Evolutionary conservation across 306 rosid genomes (phyloP), one percentile per base, ranked within the genome.

Genomic region (Citrullus mucosospermus): DNA sequence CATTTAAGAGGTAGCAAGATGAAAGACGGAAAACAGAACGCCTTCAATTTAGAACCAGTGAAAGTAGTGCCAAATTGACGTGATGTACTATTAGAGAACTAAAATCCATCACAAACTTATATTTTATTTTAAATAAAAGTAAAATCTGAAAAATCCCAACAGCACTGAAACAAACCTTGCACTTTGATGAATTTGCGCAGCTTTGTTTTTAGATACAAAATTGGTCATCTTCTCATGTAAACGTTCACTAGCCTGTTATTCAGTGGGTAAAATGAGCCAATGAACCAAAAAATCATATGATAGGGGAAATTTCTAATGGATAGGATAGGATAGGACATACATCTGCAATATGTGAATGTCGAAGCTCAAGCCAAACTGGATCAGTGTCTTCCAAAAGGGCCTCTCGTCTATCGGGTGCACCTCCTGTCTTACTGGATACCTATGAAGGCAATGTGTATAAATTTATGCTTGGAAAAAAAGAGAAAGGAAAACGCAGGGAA

Each of bases 301-400:
- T 55, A 79, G 75, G 67, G 6, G 25, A 62, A 80, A 54, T 78
- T 8, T 34, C 44, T 38, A 62, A 56, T 41, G 62, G 79, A 78
- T 30, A 57, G 60, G 4, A 78, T 30, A 57, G 60, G 4, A 48
- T 48, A 43, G 8, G 79, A 78, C 83, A 72, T 91, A 92, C 98
- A 91, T 95, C 97, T 80, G 97, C 98, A 84, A 92, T 95, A 83
- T 95, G 98, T 58, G 91, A 0, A 84, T 95, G 87, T 76, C 98
- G 97, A 86, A 95, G 94, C 89, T 92, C 98, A 65, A 92, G 89
- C 98, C 98, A 95, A 30, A 95, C 82, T 79, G 92, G 25, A 84
- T 95, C 98, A 68, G 83, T 84, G 30, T 95, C 97, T 65, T 91
- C 97, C 67, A 95, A 80, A 83, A 91, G 32, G 60, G 87, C 91